These are phyloP conservation scores for Eleusine coracana DNA, from an alignment of 176 grass and related monocot genomes.

Conservation along the genomic window DNA sequence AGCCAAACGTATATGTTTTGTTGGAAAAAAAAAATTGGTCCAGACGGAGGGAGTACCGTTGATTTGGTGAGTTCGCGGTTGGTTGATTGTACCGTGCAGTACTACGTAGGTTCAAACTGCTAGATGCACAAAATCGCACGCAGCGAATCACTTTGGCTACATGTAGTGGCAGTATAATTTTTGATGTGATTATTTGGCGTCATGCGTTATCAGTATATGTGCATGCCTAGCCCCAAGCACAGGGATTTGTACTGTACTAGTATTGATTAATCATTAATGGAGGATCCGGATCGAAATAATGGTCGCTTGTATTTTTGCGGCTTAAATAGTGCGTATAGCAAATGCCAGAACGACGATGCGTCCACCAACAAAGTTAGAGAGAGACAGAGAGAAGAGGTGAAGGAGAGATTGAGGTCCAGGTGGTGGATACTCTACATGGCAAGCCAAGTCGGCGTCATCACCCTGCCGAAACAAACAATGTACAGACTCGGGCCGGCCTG, in stretches of 20 bases:
- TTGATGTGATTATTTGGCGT: too few relatives aligned
- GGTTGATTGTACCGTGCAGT: too few relatives aligned
- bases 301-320: neutral
- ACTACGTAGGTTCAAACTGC: too few relatives aligned
- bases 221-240: too few relatives aligned
- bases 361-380: too few relatives aligned
- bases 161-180: too few relatives aligned
- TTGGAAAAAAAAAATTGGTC: too few relatives aligned
- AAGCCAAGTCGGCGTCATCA: neutral
- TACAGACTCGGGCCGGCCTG: neutral
- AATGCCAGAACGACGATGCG: neutral
- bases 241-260: neutral
- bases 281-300: neutral
- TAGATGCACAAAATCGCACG: too few relatives aligned
- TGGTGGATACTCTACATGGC: neutral
- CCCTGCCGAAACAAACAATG: neutral
- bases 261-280: neutral
- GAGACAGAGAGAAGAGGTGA: neutral
- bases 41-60: too few relatives aligned
- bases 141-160: too few relatives aligned
- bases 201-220: too few relatives aligned
- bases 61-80: slow-evolving; percentile 7
- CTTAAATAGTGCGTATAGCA: neutral
- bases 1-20: too few relatives aligned
- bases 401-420: neutral